Conservation (phyloP, 2,329 filamentous ascomycete genomes). For the Aspergillus tanneri region DNA sequence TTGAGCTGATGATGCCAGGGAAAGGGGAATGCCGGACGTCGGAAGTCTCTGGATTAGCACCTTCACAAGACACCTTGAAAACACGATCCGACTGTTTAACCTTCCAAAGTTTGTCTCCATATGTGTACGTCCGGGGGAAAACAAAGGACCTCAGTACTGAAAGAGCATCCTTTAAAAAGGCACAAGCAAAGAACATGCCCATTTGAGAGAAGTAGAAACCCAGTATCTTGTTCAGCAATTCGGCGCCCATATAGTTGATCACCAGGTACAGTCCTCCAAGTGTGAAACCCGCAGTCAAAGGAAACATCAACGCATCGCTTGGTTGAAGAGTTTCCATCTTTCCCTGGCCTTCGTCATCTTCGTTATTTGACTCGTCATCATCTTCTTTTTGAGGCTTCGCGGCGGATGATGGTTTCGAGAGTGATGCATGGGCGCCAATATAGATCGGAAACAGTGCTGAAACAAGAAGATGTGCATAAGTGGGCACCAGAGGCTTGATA, state of each 20-base stretch:
- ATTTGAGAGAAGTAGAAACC: constrained; percentile 79
- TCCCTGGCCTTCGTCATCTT: constrained; percentile 55
- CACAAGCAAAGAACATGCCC: constrained; percentile 73
- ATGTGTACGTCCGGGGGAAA: constrained; percentile 70
- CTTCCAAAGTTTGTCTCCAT: constrained; percentile 52
- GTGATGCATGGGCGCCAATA: constrained; percentile 77
- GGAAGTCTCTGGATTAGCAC: constrained; percentile 10
- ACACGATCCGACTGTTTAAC: constrained; percentile 32
- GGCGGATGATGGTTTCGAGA: constrained; percentile 79
- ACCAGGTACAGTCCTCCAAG: constrained; percentile 79
- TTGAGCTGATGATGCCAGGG: constrained; percentile 49
- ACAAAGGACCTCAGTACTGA: constrained; percentile 64
- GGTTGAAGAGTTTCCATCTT: constrained; percentile 68
- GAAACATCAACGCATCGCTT: constrained; percentile 81
- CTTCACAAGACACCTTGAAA: constrained; percentile 26
- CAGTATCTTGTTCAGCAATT: constrained; percentile 77
- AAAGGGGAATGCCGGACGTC: constrained; percentile 48
- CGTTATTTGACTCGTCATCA: constrained; percentile 46
- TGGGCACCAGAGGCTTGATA: constrained; percentile 51
- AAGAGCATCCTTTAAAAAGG: constrained; percentile 70
- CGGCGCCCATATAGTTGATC: constrained; percentile 81
- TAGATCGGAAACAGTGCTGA: constrained; percentile 81
- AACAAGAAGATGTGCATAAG: constrained; percentile 61
- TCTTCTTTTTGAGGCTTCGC: constrained; percentile 57
- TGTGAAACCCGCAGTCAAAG: constrained; percentile 69